Percentiles rank a stretch among this genome's conserved stretches.
phyloP scores from a whole-genome alignment of 1,139 yeast genomes.

The Saccharomyces pastorianus region DNA sequence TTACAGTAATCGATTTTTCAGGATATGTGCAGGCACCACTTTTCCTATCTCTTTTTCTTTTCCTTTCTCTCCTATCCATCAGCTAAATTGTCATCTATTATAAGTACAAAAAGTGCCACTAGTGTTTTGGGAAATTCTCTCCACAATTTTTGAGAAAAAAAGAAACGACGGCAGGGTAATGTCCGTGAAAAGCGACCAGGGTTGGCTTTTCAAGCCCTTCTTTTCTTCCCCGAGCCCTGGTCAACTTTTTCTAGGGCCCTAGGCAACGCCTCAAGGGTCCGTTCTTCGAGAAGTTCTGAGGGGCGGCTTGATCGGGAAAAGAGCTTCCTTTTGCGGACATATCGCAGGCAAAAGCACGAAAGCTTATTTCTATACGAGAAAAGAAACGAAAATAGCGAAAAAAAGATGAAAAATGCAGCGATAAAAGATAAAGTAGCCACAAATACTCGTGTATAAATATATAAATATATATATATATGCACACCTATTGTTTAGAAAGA shows the following conservation, averaged over 20 bases:
- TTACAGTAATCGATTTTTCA: neutral
- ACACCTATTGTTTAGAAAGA: neutral
- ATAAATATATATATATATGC: neutral
- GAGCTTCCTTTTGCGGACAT: neutral
- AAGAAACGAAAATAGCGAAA: neutral
- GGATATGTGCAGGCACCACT: neutral
- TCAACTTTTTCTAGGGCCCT: neutral
- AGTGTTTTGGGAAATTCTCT: neutral
- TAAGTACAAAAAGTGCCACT: neutral
- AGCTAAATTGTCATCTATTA: neutral
- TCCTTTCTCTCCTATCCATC: neutral
- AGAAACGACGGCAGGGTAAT: constrained; percentile 1
- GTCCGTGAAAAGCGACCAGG: neutral
- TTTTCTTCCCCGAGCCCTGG: too few species aligned
- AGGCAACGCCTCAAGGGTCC: neutral
- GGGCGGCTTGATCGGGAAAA: neutral
- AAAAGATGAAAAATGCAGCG: neutral
- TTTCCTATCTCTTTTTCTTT: neutral
- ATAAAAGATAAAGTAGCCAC: neutral
- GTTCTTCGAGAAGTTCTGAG: neutral
- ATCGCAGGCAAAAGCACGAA: neutral
- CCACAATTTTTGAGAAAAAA: neutral
- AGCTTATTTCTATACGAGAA: neutral
- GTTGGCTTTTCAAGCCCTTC: neutral
- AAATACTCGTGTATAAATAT: neutral